Evolutionary conservation across 2,329 filamentous ascomycete genomes (phyloP), one percentile per base, ranked within the genome.

Genomic region (Fusarium humuli): DNA sequence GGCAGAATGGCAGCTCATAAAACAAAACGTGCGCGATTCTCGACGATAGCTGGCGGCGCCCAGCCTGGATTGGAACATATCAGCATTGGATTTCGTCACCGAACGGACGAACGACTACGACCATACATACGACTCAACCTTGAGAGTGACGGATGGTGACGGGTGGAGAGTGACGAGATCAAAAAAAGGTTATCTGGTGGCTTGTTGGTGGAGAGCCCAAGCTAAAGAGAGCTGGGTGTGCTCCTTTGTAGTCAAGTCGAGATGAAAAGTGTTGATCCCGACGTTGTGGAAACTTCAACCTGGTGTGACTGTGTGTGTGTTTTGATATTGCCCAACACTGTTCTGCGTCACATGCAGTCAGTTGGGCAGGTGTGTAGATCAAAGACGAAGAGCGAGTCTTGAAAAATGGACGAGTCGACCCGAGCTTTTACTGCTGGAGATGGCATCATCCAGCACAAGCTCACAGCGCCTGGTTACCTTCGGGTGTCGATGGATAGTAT

Each of bases 201-300:
- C 61, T 70, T 71, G 64, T 62, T 61, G 64, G 62, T 68, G 67
- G 65, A 63, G 64, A 64, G 50, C 57, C 62, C 62, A 73, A 61
- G 66, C 71, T 68, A 67, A 75, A 64, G 67, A 74, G 71, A 69
- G 67, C 58, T 71, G 67, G 70, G 71, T 69, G 66, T 76, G 74
- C 72, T 74, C 70, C 71, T 76, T 77, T 77, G 78, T 80, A 80
- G 77, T 76, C 78, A 78, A 75, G 77, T 78, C 74, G 77, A 79
- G 77, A 78, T 77, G 78, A 77, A 78, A 72, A 77, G 76, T 73
- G 77, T 79, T 78, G 77, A 78, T 71, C 76, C 70, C 72, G 67
- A 75, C 64, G 70, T 63, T 58, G 75, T 63, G 75, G 72, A 75
- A 71, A 60, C 32, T 57, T 69, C 59, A 70, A 67, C 52, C 56